Base-by-base conservation (phyloP, 192 early-diverging fungal species). In the Rhizophagus clarus region DNA sequence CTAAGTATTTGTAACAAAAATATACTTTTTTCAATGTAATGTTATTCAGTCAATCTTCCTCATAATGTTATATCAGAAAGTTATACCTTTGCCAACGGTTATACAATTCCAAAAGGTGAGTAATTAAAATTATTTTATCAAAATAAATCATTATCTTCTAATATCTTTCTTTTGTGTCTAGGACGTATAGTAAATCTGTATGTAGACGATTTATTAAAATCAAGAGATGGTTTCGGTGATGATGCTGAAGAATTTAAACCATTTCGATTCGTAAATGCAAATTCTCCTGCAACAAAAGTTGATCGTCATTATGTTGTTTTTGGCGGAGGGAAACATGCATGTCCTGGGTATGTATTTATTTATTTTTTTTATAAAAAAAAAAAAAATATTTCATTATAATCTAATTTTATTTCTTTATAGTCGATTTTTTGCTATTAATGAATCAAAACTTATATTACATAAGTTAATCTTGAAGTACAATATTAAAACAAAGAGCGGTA, bases 171-270 rank as follows among this genome's bases (percentile, higher is more conserved):
- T 29, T 31, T 66, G 3, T 31, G 6, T 66, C 3, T 66, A 66
- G 64, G 64, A 31, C 64, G 64, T 6, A 32, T 17, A 0, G 29
- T 31, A 14, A 20, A 31, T 31, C 6, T 67, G 17, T 31, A 32
- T 15, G 15, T 67, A 1, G 5, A 7, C 20, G 64, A 67, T 67
- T 2, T 4, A 67, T 31, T 31, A 31, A 31, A 67, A 12, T 28
- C 26, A 31, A 28, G 32, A 29, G 64, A 28, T 32, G 1, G 6
- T 14, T 31, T 22, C 22, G 71, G 71, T 45, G n/a, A 42, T 2
- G 47, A 73, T 15, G 32, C 71, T n/a, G 34, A 37, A 14, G 32
- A 80, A 62, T 72, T 83, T 34, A 75, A 83, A 47, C 67, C 75
- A 22, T 68, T 73, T 34, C 69, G 80, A 12, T 81, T 66, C 62